A percentile compares a stretch with the other conserved stretches of the same genome.
phyloP scores from a whole-genome alignment of 179 eudicot genomes.

The Spergularia azorica region DNA sequence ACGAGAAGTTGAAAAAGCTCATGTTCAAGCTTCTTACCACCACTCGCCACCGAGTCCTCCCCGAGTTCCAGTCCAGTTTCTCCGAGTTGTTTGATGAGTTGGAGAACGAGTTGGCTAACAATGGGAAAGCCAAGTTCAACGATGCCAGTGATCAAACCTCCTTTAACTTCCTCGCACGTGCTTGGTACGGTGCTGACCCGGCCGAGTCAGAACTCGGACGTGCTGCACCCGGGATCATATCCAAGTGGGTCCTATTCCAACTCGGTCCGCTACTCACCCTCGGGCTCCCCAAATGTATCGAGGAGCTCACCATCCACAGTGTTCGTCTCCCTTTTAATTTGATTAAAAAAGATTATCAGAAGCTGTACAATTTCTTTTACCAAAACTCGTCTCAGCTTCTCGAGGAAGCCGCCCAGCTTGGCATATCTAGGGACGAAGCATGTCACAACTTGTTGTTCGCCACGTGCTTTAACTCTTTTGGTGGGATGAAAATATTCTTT shows the following conservation, averaged over 20 bases:
- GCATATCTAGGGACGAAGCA: constrained; percentile 66
- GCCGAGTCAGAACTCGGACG: constrained; percentile 49
- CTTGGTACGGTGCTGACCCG: constrained; percentile 53
- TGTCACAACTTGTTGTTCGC: constrained; percentile 59
- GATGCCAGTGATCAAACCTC: constrained; percentile 60
- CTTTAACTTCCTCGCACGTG: constrained; percentile 58
- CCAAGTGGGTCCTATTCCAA: constrained; percentile 71
- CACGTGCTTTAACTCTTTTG: constrained; percentile 80
- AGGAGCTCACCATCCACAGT: constrained; percentile 56
- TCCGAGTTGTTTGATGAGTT: constrained; percentile 40
- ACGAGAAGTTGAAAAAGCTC: constrained; percentile 58
- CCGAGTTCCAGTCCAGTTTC: constrained; percentile 57
- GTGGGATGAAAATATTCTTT: constrained; percentile 81
- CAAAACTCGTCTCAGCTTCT: constrained; percentile 33
- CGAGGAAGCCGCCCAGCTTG: constrained; percentile 55
- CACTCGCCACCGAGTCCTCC: constrained; percentile 54
- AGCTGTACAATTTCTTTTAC: constrained; percentile 66
- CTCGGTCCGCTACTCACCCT: constrained; percentile 59
- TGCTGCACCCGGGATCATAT: constrained; percentile 48
- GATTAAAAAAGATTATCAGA: constrained; percentile 49
- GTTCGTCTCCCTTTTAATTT: constrained; percentile 56
- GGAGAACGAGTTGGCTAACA: constrained; percentile 41
- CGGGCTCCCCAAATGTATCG: constrained; percentile 60
- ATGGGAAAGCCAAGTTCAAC: constrained; percentile 53
- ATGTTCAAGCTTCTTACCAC: constrained; percentile 50